phyloP scores from a whole-genome alignment of 441 rosid genomes.

The Gossypium davidsonii region DNA sequence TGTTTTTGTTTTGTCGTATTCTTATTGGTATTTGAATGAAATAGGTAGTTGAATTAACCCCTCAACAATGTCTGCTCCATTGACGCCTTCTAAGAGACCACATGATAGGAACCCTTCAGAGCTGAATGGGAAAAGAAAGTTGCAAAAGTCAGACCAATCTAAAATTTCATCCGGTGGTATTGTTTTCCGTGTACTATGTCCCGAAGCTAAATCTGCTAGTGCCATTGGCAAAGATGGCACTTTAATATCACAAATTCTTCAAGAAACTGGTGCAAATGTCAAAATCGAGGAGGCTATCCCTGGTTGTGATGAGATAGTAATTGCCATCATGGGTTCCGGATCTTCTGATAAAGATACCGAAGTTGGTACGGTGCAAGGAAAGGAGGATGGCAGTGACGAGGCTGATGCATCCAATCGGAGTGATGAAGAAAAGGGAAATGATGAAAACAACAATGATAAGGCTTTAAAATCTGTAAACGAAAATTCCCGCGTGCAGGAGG shows the following conservation, averaged over 20 bases:
- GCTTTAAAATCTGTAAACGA: slow-evolving; percentile 28
- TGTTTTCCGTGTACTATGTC: slow-evolving; percentile 46
- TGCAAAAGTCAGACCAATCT: slow-evolving; percentile 34
- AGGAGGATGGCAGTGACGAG: slow-evolving; percentile 30
- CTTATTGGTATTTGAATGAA: neutral
- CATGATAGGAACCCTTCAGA: slow-evolving; percentile 35
- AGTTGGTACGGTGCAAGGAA: slow-evolving; percentile 23
- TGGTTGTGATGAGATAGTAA: slow-evolving; percentile 57
- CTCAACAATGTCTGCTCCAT: slow-evolving; percentile 38
- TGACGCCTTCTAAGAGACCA: slow-evolving; percentile 58
- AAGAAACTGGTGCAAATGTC: slow-evolving; percentile 48
- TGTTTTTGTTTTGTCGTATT: neutral
- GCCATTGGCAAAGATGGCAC: slow-evolving; percentile 39
- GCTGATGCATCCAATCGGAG: slow-evolving; percentile 21
- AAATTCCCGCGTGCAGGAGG: slow-evolving; percentile 43
- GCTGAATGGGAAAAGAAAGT: slow-evolving; percentile 41
- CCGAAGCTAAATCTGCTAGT: slow-evolving; percentile 31
- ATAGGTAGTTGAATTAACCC: slow-evolving; percentile 7
- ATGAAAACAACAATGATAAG: slow-evolving; percentile 26
- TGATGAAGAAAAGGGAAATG: slow-evolving; percentile 25
- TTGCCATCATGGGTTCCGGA: slow-evolving; percentile 28
- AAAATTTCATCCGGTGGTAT: slow-evolving; percentile 22
- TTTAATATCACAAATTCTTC: slow-evolving; percentile 40
- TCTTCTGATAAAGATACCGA: slow-evolving; percentile 31
- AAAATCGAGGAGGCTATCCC: slow-evolving; percentile 48